Base-by-base conservation (phyloP, 257 asterid species). In the Vinca minor region DNA sequence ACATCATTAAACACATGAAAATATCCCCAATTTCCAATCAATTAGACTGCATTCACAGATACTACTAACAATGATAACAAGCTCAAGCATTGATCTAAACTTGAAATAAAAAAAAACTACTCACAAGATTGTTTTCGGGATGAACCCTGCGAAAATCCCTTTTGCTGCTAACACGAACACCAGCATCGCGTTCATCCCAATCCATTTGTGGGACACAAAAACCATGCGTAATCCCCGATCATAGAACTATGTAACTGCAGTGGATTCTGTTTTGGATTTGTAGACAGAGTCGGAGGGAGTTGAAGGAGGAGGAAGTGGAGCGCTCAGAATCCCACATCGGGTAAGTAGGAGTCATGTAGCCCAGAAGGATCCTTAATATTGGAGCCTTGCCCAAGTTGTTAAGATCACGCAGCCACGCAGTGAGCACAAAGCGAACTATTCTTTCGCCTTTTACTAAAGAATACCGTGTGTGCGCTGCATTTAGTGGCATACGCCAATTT, bases 141-240 rank as follows among this genome's bases (percentile, higher is more conserved):
- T 45, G 46, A 91, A 88, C 45, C 69, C 95, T 39, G 88, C 95
- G 31, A 88, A 82, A 47, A 86, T 88, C 10, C 95, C 91, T 67
- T 88, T 82, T 56, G 98, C 98, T 5, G 89, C 98, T 86, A 91
- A 48, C 3, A 91, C 96, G n/a, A 83, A 91, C 66, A 91, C 94
- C 74, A 91, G 76, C 96, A 88, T 91, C 7, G 96, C 95, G 9
- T 88, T 88, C 98, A 91, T 86, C 65, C 98, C 96, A 66, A 88
- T 91, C 98, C 95, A 91, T 68, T 91, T 96, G 50, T 88, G 71
- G 74, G 84, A 88, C 88, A 91, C 35, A 74, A 91, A 91, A 4
- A 95, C 95, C 35, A 17, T 70, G 2, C 95, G 75, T 59, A 67
- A 9, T 41, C 89, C 95, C 85, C 80, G 78, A 5, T 83, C 87